Base-by-base conservation (phyloP, 1,139 yeast species). In the Kodamaea sp. region DNA sequence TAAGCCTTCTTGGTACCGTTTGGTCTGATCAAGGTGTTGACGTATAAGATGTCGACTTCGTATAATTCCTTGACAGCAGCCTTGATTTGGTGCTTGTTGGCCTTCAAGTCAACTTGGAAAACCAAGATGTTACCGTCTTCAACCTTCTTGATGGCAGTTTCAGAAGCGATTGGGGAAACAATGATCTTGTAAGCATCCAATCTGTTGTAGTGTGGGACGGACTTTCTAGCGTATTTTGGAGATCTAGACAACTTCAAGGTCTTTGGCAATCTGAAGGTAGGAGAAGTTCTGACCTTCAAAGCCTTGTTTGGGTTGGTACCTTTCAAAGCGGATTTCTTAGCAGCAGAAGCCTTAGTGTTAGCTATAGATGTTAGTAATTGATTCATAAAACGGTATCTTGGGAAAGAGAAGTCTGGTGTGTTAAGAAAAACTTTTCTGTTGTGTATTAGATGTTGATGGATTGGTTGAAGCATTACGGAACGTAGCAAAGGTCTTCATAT, bases 1-100 rank as follows among this genome's bases (percentile, higher is more conserved):
- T 85, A 92, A 67, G 99, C 99, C 84, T 94, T 94, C 88, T 92
- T 92, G 78, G 97, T 86, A 75, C 98, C 98, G 73, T 92, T 90
- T 70, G 98, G 97, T 79, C 96, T 87, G 65, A 92, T 75, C 73
- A 90, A 81, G 61, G 97, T 92, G 92, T 92, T 88, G 65, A 92
- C 90, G 76, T 87, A 80, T 64, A 75, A 78, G 57, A 86, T 94
- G 59, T 92, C 97, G 62, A 92, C 97, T 66, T 87, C 90, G 83
- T 92, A 92, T 69, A 92, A 83, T 77, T 89, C 95, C 84, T 92
- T 90, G 63, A 92, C 95, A 58, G 99, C 98, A 66, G 83, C 77
- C 83, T 90, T 90, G 80, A 92, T 92, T 78, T 92, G 97, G 78
- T 83, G 75, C 83, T 92, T 92, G 96, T 90, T 92, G 68, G 97